Base-by-base conservation (phyloP, 495 filamentous ascomycete species). In the Lasiosphaeria miniovina region DNA sequence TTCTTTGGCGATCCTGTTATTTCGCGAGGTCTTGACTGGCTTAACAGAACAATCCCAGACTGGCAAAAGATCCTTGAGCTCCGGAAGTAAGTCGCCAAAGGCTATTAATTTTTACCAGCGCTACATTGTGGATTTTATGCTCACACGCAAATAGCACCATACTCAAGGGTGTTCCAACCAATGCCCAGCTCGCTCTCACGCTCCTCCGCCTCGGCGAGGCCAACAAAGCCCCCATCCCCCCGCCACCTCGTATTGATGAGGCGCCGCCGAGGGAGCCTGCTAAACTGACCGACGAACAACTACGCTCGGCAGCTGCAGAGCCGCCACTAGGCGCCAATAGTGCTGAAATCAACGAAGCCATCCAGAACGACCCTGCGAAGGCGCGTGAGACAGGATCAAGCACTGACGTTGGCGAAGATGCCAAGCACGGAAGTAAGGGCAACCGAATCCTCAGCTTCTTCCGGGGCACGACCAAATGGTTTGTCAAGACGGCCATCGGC, bases 1-100 rank as follows among this genome's bases (percentile, higher is more conserved):
- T 92, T 96, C 75, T 96, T 96, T 61, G 87, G 86, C 9, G 90
- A 91, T 58, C 92, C 92, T 4, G 55, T 92, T 58, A 82, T 93
- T 64, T 70, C 73, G 34, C 79, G 78, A 0, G 84, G 73, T 10
- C 62, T 89, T 3, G 71, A 77, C 32, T 83, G 82, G 62, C 71
- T 96, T 52, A 88, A 94, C 73, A 70, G 68, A 4, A 82, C 81
- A 52, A 82, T 85, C 59, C 90, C 90, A 4, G 66, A 88, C 68
- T 96, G 91, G 91, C 79, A 87, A 62, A 87, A 89, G 57, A 67
- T 86, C 4, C 75, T 94, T 17, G 85, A 91, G 61, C 75, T 90
- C 3, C 64, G 87, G 60, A 89, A 88, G 84, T 86, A 77, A 52
- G 72, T 81, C 76, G 3, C 40, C 38, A 10, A 10, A 24, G 8